phyloP scores from a whole-genome alignment of 805 yeast genomes.

The Monosporozyma solicola region DNA sequence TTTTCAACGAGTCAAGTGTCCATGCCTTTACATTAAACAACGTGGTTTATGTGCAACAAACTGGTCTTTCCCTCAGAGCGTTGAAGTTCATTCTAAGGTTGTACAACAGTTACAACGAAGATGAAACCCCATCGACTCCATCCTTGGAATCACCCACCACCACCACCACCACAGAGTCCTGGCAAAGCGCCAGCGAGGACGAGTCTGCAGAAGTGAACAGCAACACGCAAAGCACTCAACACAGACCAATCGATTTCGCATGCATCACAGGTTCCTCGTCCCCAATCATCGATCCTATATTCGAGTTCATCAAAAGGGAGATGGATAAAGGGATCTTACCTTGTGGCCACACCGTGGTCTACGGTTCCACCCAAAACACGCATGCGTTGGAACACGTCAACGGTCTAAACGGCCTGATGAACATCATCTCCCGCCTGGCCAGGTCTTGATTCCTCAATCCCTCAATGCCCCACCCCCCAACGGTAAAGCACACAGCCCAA shows the following conservation, averaged over 20 bases:
- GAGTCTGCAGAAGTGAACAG: neutral
- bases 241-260: conserved; percentile 33
- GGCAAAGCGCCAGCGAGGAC: neutral
- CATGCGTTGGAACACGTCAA: conserved; percentile 55
- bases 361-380: conserved; percentile 41
- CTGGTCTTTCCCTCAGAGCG: conserved; percentile 48
- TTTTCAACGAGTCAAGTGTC: conserved; percentile 51
- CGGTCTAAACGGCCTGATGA: conserved; percentile 62
- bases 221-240: conserved; percentile 6
- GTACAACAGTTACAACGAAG: conserved; percentile 21
- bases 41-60: conserved; percentile 62
- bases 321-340: conserved; percentile 30
- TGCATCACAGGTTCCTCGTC: conserved; percentile 59
- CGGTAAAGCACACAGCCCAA: too few relatives aligned
- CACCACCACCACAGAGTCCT: neutral
- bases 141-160: neutral
- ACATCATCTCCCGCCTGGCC: conserved; percentile 31
- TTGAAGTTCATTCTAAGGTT: conserved; percentile 42
- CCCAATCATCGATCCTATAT: conserved; percentile 58
- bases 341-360: conserved; percentile 47
- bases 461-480: too few relatives aligned
- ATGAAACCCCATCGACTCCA: conserved; percentile 1
- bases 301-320: conserved; percentile 42
- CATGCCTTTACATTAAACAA: conserved; percentile 66
- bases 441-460: neutral